phyloP scores from a whole-genome alignment of 306 rosid genomes.

The Cucurbita moschata region DNA sequence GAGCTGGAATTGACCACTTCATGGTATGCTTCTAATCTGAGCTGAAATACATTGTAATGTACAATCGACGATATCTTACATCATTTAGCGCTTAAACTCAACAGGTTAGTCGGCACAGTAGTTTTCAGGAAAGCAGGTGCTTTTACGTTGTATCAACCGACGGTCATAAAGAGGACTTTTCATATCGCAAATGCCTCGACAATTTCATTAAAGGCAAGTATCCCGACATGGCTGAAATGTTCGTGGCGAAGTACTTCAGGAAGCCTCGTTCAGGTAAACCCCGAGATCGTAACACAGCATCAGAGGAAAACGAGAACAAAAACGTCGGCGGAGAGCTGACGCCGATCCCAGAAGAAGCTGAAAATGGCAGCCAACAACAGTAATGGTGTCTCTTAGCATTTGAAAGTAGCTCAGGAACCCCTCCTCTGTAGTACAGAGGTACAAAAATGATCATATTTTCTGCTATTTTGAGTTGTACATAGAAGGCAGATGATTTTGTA shows the following conservation, averaged over 20 bases:
- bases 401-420: neutral
- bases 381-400: neutral
- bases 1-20: conserved; percentile 61
- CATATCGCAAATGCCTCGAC: conserved; percentile 62
- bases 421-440: conserved; percentile 4
- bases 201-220: conserved; percentile 36
- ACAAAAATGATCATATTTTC: conserved; percentile 5
- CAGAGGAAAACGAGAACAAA: conserved; percentile 1
- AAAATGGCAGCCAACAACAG: conserved; percentile 11
- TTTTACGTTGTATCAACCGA: conserved; percentile 53
- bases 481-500: conserved; percentile 21
- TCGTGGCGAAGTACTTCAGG: conserved; percentile 44
- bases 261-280: conserved; percentile 27
- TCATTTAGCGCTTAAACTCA: neutral
- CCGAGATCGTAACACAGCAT: neutral
- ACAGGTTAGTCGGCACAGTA: conserved; percentile 60
- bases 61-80: neutral
- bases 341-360: conserved; percentile 16
- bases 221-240: conserved; percentile 53
- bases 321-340: neutral
- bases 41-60: neutral
- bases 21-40: conserved; percentile 37
- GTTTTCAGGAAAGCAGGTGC: conserved; percentile 69
- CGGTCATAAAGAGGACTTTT: conserved; percentile 61
- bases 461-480: conserved; percentile 24